phyloP scores from a whole-genome alignment of 2,329 filamentous ascomycete species.

The Orbilia blumenaviensis region DNA sequence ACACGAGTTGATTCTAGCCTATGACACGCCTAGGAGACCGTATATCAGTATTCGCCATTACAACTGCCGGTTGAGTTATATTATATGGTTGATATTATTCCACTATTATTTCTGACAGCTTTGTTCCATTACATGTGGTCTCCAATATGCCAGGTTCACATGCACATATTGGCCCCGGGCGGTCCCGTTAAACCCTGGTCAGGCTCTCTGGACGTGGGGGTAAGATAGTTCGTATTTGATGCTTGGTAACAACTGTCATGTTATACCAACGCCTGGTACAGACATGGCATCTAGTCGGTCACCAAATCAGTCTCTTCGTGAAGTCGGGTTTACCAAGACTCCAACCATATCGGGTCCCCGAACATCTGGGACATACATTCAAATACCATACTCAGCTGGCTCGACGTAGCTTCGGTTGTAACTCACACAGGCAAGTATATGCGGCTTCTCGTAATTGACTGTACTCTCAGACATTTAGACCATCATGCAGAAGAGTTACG shows the following conservation, averaged over 20 bases:
- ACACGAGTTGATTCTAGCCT: conserved; percentile 7
- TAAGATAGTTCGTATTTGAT: neutral
- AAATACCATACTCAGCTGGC: neutral
- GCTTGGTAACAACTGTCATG: neutral
- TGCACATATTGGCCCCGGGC: conserved; percentile 30
- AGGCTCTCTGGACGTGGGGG: conserved; percentile 31
- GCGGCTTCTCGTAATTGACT: conserved; percentile 25
- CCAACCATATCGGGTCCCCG: neutral
- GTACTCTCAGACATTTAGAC: neutral
- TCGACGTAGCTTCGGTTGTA: neutral
- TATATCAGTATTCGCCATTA: neutral
- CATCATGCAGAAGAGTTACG: neutral
- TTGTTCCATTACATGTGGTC: conserved; percentile 12
- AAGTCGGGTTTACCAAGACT: neutral
- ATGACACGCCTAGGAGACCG: neutral
- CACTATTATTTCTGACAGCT: conserved; percentile 25
- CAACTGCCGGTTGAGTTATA: conserved; percentile 17
- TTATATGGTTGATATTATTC: neutral
- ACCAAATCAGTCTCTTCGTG: neutral
- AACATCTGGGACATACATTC: neutral
- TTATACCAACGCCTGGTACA: too few species aligned
- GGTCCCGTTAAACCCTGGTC: conserved; percentile 36
- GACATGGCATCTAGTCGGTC: neutral
- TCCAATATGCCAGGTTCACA: conserved; percentile 20
- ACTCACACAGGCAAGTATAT: conserved; percentile 30